phyloP scores from a whole-genome alignment of 2,329 filamentous ascomycete genomes.

The Nothopassalora personata region DNA sequence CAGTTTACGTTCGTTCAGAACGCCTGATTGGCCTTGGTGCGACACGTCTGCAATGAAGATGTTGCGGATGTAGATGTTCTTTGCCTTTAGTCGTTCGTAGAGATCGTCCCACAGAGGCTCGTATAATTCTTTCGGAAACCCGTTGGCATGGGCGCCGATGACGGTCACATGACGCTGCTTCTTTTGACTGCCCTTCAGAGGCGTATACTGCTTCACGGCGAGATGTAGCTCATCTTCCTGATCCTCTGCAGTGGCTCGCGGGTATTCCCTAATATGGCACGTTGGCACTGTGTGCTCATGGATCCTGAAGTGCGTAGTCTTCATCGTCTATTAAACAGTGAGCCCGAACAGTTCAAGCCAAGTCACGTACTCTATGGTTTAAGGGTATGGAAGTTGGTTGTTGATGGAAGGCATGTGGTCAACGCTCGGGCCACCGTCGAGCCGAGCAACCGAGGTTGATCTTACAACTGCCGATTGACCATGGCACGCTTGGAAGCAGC shows the following conservation, averaged over 20 bases:
- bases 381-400: not conserved
- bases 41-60: slow-evolving; percentile 92
- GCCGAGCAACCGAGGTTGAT: too few species aligned
- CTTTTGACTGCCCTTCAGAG: slow-evolving; percentile 62
- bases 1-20: slow-evolving; percentile 68
- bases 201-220: slow-evolving; percentile 83
- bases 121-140: slow-evolving; percentile 91
- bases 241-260: slow-evolving; percentile 62
- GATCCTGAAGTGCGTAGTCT: slow-evolving; percentile 53
- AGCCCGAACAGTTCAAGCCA: not conserved
- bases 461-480: too few species aligned
- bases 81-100: slow-evolving; percentile 50
- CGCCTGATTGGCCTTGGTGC: slow-evolving; percentile 72
- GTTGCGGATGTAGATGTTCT: slow-evolving; percentile 61
- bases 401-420: not conserved
- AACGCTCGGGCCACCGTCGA: not conserved
- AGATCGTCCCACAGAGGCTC: slow-evolving; percentile 89
- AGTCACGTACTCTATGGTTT: too few species aligned
- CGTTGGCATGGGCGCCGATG: slow-evolving; percentile 83
- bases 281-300: slow-evolving; percentile 68
- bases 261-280: slow-evolving; percentile 78
- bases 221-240: slow-evolving; percentile 72
- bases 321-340: slow-evolving; percentile 8
- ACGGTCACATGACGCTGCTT: slow-evolving; percentile 75
- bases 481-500: too few species aligned